Conservation (phyloP, 371 early-diverging fungal genomes). For the Mucor mucedo region DNA sequence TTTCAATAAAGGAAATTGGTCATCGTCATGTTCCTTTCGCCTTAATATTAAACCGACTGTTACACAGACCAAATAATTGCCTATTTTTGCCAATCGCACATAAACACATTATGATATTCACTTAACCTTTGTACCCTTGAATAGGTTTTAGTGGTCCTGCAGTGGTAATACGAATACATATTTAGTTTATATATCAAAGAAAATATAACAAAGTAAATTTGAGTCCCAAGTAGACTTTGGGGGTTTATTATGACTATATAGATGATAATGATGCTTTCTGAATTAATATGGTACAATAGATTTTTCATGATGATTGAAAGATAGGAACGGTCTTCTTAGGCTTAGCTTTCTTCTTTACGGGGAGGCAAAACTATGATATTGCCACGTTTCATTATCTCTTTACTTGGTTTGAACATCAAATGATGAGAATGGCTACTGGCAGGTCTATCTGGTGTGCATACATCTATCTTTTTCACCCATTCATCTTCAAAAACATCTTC, state of each 20-base stretch:
- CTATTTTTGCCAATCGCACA: constrained; percentile 4
- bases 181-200: too few species aligned
- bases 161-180: neutral
- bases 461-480: constrained; percentile 59
- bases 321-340: neutral
- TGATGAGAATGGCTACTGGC: constrained; percentile 48
- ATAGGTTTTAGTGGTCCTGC: too few species aligned
- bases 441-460: constrained; percentile 47
- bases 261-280: neutral
- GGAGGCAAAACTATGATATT: constrained; percentile 31
- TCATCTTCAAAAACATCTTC: constrained; percentile 49
- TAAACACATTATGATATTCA: neutral
- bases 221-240: too few species aligned
- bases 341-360: neutral
- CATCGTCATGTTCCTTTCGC: constrained; percentile 20
- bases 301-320: neutral
- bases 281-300: neutral
- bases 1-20: constrained; percentile 5
- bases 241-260: neutral
- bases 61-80: neutral
- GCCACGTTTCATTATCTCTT: constrained; percentile 27
- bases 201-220: too few species aligned
- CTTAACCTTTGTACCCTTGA: neutral
- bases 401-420: constrained; percentile 33
- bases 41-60: constrained; percentile 24